A percentile compares a stretch with the other conserved stretches of the same genome.
These are phyloP conservation scores for Epichloe sibirici DNA, from an alignment of 2,329 filamentous ascomycete species.

Conservation along the genomic window DNA sequence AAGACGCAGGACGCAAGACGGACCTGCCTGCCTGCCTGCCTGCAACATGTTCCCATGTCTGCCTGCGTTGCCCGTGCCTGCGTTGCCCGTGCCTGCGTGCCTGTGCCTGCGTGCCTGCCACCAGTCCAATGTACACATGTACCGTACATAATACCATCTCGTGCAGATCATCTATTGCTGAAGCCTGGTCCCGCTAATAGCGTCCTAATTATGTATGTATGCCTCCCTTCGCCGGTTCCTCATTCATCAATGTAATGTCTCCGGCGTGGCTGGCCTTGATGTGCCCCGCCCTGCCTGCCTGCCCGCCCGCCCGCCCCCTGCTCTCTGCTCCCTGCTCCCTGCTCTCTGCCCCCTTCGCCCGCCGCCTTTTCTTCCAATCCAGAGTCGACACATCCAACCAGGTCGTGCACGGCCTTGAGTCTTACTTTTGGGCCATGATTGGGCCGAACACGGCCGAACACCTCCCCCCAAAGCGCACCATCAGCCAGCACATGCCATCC, in stretches of 20 bases:
- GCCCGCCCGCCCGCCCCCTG: not conserved
- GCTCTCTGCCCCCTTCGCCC: not conserved
- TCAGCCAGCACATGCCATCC: slow-evolving; percentile 5
- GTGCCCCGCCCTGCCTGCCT: too few relatives aligned
- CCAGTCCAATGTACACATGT: not conserved
- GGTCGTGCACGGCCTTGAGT: not conserved
- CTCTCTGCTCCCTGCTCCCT: too few relatives aligned
- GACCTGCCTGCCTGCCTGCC: too few relatives aligned
- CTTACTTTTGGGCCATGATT: not conserved
- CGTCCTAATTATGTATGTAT: not conserved
- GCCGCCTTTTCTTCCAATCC: not conserved
- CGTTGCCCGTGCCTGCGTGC: too few relatives aligned
- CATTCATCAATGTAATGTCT: not conserved
- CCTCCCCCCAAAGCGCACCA: not conserved
- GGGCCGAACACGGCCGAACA: not conserved
- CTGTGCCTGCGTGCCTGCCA: too few relatives aligned
- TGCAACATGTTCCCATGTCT: not conserved
- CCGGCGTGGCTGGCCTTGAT: too few relatives aligned
- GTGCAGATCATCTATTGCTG: not conserved
- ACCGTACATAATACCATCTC: too few relatives aligned
- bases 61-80: too few relatives aligned
- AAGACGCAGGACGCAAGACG: too few relatives aligned
- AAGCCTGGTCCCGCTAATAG: not conserved
- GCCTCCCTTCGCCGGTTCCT: too few relatives aligned
- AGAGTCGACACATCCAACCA: not conserved